phyloP scores from a whole-genome alignment of 2,329 filamentous ascomycete species.

The Drechslerella coelobrocha region DNA sequence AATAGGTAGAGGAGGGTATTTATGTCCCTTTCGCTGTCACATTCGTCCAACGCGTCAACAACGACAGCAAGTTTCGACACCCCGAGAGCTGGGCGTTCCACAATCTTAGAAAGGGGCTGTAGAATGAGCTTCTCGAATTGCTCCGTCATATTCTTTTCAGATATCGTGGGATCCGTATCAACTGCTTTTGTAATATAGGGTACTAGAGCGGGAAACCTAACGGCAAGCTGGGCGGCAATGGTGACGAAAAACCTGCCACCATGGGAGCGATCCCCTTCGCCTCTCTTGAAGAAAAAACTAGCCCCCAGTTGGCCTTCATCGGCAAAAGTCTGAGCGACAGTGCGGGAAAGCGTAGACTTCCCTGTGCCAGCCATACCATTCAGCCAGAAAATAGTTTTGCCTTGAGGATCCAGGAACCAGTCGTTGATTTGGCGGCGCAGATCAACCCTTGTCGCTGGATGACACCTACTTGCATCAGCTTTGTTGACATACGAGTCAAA shows the following conservation, averaged over 20 bases:
- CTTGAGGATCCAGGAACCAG: constrained; percentile 25
- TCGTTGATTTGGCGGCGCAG: constrained; percentile 49
- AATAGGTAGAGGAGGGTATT: constrained; percentile 49
- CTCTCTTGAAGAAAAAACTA: too few relatives aligned
- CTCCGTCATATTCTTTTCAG: constrained; percentile 55
- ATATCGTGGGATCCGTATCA: not conserved
- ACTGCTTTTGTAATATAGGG: not conserved
- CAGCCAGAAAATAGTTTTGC: constrained; percentile 56
- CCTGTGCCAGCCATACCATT: constrained; percentile 57
- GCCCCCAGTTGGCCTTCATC: constrained; percentile 7
- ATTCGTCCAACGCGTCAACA: constrained; percentile 57
- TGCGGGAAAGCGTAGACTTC: constrained; percentile 32
- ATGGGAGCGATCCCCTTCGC: constrained; percentile 51
- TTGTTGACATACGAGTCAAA: constrained; percentile 52
- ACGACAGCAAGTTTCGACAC: constrained; percentile 50
- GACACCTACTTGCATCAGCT: constrained; percentile 52
- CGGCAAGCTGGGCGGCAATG: constrained; percentile 17
- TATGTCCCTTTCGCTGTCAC: constrained; percentile 53
- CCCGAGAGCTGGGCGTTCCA: not conserved
- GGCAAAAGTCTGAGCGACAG: not conserved
- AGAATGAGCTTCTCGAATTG: constrained; percentile 60
- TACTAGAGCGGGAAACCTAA: not conserved
- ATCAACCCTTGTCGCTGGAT: constrained; percentile 52
- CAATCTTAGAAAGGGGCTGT: constrained; percentile 55
- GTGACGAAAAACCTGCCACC: constrained; percentile 32